phyloP scores from a whole-genome alignment of 768 basidiomycete species.

The Serendipita sp. region DNA sequence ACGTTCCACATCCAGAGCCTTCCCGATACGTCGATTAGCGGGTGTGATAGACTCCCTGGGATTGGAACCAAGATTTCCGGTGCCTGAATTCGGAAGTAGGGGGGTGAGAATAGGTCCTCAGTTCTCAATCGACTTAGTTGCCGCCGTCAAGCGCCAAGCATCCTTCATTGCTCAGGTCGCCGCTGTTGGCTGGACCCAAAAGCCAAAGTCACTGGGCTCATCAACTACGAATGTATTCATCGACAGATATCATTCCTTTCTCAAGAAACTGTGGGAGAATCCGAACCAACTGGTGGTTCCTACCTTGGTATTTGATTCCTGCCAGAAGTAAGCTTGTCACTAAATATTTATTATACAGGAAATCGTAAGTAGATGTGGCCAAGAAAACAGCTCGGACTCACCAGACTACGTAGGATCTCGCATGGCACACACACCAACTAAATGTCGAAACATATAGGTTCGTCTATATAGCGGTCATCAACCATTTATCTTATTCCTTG shows the following conservation, averaged over 20 bases:
- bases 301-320: slow-evolving; percentile 9
- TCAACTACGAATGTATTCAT: background rate
- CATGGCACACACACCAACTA: slow-evolving; percentile 15
- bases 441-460: slow-evolving; percentile 10
- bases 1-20: background rate
- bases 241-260: background rate
- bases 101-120: background rate
- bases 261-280: slow-evolving; percentile 6
- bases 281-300: slow-evolving; percentile 11
- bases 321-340: background rate
- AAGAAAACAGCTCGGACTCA: background rate
- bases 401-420: slow-evolving; percentile 8
- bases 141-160: slow-evolving; percentile 13
- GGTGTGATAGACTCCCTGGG: background rate
- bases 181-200: slow-evolving; percentile 11
- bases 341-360: background rate
- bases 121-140: slow-evolving; percentile 8
- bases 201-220: background rate
- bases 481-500: background rate
- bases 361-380: background rate
- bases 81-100: background rate
- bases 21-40: background rate
- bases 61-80: background rate
- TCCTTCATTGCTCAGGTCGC: slow-evolving; percentile 11
- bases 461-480: background rate